Evolutionary conservation across 768 basidiomycete species (phyloP).

Genomic region (Lactifluus volemus): DNA sequence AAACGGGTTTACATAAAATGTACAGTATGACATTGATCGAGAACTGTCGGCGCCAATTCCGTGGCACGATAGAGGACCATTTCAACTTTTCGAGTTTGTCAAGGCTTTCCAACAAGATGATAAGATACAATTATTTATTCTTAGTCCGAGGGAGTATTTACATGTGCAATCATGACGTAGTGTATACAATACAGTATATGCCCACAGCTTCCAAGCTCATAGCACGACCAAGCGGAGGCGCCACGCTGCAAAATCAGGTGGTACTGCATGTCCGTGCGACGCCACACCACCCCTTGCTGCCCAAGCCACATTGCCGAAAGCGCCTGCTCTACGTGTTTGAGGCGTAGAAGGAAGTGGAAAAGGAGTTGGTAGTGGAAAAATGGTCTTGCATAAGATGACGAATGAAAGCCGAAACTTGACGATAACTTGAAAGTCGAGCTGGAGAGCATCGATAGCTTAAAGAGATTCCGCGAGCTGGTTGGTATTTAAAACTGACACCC

Average conservation of each 20-base stretch:
- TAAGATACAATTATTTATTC: too few species aligned
- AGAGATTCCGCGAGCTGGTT: background rate
- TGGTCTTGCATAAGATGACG: conserved; percentile 93
- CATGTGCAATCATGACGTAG: too few species aligned
- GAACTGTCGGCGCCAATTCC: too few species aligned
- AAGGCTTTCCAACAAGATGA: too few species aligned
- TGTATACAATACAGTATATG: too few species aligned
- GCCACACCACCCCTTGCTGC: conserved; percentile 82
- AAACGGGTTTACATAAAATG: too few species aligned
- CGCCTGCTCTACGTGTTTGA: conserved; percentile 88
- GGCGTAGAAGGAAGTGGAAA: conserved; percentile 92
- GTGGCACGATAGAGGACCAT: too few species aligned
- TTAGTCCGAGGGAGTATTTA: too few species aligned
- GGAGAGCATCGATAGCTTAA: conserved; percentile 85
- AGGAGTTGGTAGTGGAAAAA: conserved; percentile 92
- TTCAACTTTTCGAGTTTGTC: too few species aligned
- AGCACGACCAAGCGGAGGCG: conserved; percentile 78
- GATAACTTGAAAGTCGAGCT: conserved; percentile 87
- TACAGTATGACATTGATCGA: too few species aligned
- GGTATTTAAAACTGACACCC: background rate
- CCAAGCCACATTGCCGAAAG: conserved; percentile 93
- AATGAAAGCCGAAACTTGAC: conserved; percentile 96
- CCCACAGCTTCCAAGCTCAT: conserved; percentile 84
- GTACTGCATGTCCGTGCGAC: conserved; percentile 43
- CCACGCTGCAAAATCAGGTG: conserved; percentile 73